Percentiles rank a stretch among this genome's conserved stretches.
These are phyloP conservation scores for Camptophora hylomeconis DNA, from an alignment of 2,329 filamentous ascomycete species.

Conservation along the genomic window DNA sequence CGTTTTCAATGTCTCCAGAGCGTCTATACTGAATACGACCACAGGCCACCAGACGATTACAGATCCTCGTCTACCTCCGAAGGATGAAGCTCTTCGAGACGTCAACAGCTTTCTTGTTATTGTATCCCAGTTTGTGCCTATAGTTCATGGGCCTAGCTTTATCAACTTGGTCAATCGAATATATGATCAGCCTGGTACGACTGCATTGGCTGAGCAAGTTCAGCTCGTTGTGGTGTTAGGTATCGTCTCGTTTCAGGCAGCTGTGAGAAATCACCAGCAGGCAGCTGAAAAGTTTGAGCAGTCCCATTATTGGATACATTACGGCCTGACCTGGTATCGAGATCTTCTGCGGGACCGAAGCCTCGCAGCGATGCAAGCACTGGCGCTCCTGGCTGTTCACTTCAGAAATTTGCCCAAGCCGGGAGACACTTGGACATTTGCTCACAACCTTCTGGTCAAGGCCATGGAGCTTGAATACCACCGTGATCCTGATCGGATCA, in stretches of 20 bases:
- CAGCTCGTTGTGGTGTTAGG: slow-evolving; percentile 69
- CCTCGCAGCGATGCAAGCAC: slow-evolving; percentile 56
- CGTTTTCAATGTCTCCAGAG: slow-evolving; percentile 57
- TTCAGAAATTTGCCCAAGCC: slow-evolving; percentile 69
- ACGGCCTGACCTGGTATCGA: slow-evolving; percentile 54
- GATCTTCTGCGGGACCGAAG: slow-evolving; percentile 49
- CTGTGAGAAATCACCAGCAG: slow-evolving; percentile 52
- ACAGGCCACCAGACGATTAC: slow-evolving; percentile 45
- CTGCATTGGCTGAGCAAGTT: slow-evolving; percentile 52
- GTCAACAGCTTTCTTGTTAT: slow-evolving; percentile 64
- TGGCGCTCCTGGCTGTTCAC: slow-evolving; percentile 59
- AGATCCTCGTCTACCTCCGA: slow-evolving; percentile 48
- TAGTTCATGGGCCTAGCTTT: slow-evolving; percentile 66
- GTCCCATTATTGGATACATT: slow-evolving; percentile 70
- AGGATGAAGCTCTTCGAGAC: slow-evolving; percentile 53
- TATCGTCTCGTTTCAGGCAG: slow-evolving; percentile 64
- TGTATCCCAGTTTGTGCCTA: slow-evolving; percentile 57
- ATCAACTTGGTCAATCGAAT: slow-evolving; percentile 58
- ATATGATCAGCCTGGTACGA: slow-evolving; percentile 51
- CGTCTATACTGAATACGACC: slow-evolving; percentile 53
- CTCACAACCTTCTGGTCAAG: slow-evolving; percentile 50
- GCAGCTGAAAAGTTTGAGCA: slow-evolving; percentile 40
- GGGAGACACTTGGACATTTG: slow-evolving; percentile 57
- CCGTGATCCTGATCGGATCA: slow-evolving; percentile 51
- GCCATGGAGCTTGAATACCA: slow-evolving; percentile 67